Evolutionary conservation across 2,329 filamentous ascomycete genomes (phyloP).

Genomic region (Alternaria brassicae): DNA sequence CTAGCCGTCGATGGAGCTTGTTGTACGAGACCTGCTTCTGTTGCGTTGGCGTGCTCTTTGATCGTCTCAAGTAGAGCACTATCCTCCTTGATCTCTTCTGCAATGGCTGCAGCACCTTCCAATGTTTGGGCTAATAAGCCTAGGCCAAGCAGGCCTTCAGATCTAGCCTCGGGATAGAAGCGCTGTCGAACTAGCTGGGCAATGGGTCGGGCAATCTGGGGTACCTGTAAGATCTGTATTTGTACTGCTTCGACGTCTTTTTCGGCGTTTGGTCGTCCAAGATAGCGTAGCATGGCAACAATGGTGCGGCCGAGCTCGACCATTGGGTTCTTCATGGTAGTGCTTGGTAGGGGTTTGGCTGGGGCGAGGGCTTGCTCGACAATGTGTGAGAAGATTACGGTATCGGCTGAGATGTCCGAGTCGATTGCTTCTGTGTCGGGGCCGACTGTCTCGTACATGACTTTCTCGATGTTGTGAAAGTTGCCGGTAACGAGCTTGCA

Average conservation of each 20-base stretch:
- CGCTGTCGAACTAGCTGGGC: conserved; percentile 45
- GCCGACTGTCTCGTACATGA: conserved; percentile 33
- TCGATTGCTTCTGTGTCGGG: conserved; percentile 21
- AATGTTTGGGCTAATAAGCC: conserved; percentile 44
- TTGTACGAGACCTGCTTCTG: conserved; percentile 32
- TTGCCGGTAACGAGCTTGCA: conserved; percentile 45
- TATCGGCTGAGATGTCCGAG: conserved; percentile 24
- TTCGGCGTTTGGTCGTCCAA: conserved; percentile 28
- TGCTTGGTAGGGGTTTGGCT: conserved; percentile 43
- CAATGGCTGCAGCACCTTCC: conserved; percentile 37
- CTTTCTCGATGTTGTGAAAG: conserved; percentile 40
- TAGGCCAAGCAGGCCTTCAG: conserved; percentile 46
- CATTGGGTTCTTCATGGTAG: conserved; percentile 50
- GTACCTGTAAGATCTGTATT: conserved; percentile 37
- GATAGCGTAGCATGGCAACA: conserved; percentile 30
- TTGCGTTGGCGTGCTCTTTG: conserved; percentile 42
- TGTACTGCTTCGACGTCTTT: conserved; percentile 34
- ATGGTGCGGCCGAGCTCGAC: conserved; percentile 44
- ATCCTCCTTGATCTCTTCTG: conserved; percentile 41
- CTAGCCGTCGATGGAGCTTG: conserved; percentile 31
- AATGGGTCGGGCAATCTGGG: conserved; percentile 41
- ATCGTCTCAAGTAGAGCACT: conserved; percentile 40
- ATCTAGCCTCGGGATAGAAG: conserved; percentile 46
- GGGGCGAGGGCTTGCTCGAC: conserved; percentile 42
- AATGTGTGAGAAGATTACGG: conserved; percentile 38